Conservation (phyloP, 2,329 filamentous ascomycete species). For the Cyclaneusma minus region DNA sequence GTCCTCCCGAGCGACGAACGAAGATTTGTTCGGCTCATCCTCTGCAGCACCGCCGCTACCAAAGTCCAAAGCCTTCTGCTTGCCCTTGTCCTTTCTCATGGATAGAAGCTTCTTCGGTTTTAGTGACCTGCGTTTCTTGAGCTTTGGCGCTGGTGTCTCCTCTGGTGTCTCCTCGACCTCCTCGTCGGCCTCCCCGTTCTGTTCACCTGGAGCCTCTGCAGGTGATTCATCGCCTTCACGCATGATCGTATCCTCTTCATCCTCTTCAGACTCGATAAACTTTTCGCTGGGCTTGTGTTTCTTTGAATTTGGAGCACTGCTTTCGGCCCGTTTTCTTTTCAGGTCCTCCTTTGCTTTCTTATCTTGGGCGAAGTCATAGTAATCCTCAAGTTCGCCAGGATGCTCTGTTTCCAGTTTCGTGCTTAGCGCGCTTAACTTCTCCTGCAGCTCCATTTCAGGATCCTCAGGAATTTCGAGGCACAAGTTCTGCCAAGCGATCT, state of each 20-base stretch:
- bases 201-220: too few species aligned
- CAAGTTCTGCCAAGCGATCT: conserved; percentile 14
- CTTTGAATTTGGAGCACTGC: too few species aligned
- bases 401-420: conserved; percentile 2
- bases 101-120: not conserved
- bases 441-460: conserved; percentile 15
- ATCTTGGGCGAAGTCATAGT: too few species aligned
- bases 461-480: conserved; percentile 11
- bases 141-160: not conserved
- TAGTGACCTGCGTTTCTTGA: not conserved
- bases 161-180: too few species aligned
- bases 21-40: not conserved
- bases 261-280: too few species aligned
- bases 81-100: not conserved
- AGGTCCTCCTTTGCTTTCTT: too few species aligned
- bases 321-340: too few species aligned
- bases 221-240: too few species aligned
- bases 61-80: not conserved
- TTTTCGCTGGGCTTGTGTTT: too few species aligned
- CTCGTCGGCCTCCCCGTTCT: too few species aligned
- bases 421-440: conserved; percentile 8
- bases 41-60: not conserved
- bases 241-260: too few species aligned
- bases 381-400: not conserved
- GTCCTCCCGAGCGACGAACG: not conserved